A percentile compares a stretch with the other conserved stretches of the same genome.
phyloP scores from a whole-genome alignment of 1,139 yeast genomes.

The Yamadazyma kanchanaburiensis region DNA sequence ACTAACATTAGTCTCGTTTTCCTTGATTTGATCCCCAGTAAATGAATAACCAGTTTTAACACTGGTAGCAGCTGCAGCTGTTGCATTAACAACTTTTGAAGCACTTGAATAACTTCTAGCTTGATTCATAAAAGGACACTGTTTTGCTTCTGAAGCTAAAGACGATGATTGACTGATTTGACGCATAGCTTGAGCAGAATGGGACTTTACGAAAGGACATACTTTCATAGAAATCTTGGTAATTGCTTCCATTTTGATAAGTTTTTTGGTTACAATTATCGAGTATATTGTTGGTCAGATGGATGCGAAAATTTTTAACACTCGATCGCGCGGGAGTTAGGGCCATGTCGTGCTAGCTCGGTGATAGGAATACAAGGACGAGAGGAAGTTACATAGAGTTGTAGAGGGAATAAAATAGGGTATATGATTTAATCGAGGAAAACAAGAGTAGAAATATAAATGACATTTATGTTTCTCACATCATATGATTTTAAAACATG shows the following conservation, averaged over 20 bases:
- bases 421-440: too few species aligned
- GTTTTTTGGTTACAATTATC: neutral
- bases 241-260: slow-evolving; percentile 66
- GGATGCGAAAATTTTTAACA: too few species aligned
- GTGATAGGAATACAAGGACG: too few species aligned
- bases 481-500: too few species aligned
- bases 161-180: slow-evolving; percentile 42
- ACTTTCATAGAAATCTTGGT: slow-evolving; percentile 74
- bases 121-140: slow-evolving; percentile 86
- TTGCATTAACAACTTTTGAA: slow-evolving; percentile 49
- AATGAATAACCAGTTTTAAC: slow-evolving; percentile 30
- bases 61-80: slow-evolving; percentile 30
- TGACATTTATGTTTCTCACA: too few species aligned
- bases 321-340: too few species aligned
- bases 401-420: too few species aligned
- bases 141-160: slow-evolving; percentile 61
- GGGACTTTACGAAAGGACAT: slow-evolving; percentile 82
- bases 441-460: too few species aligned
- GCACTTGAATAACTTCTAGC: slow-evolving; percentile 66
- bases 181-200: slow-evolving; percentile 60
- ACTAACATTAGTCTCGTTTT: slow-evolving; percentile 23
- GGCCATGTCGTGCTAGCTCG: too few species aligned
- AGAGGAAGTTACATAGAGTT: too few species aligned
- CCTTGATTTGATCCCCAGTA: slow-evolving; percentile 22
- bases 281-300: too few species aligned